These are phyloP conservation scores for Cafeteria roenbergensis DNA, from an alignment of 108 stramenopile species.

Conservation along the genomic window DNA sequence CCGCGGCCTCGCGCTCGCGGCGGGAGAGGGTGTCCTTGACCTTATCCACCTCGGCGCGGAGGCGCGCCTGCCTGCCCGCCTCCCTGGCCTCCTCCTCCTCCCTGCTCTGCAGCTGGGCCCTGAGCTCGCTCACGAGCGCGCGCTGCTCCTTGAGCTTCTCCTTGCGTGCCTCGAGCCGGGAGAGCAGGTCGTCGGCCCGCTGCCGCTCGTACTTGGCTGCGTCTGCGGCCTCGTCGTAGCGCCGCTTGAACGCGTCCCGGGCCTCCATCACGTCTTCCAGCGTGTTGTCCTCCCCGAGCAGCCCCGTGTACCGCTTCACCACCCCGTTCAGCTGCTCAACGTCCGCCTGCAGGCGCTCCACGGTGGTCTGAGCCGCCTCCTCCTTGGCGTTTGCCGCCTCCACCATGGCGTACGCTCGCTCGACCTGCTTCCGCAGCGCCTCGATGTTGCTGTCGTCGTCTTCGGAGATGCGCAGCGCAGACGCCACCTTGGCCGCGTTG, in stretches of 20 bases:
- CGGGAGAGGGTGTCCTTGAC: too few relatives aligned
- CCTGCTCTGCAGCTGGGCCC: slow-evolving; percentile 10
- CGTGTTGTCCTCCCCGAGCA: slow-evolving; percentile 51
- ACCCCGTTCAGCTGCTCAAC: slow-evolving; percentile 46
- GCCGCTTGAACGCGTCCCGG: slow-evolving; percentile 32
- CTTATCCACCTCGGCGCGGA: slow-evolving; percentile 1
- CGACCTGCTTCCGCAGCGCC: slow-evolving; percentile 50
- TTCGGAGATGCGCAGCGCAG: slow-evolving; percentile 47
- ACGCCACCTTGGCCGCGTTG: slow-evolving; percentile 54
- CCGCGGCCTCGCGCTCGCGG: too few relatives aligned
- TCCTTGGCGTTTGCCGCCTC: slow-evolving; percentile 55
- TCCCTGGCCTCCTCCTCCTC: slow-evolving; percentile 3
- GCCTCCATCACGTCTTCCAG: slow-evolving; percentile 37
- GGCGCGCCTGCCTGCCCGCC: slow-evolving; percentile 2
- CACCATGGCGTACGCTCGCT: slow-evolving; percentile 56
- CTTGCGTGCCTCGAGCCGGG: not conserved
- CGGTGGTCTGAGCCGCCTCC: slow-evolving; percentile 45
- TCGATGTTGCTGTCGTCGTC: slow-evolving; percentile 51
- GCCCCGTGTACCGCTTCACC: slow-evolving; percentile 54
- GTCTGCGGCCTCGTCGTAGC: slow-evolving; percentile 25
- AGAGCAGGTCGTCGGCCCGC: slow-evolving; percentile 6
- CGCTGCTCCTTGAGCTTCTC: not conserved
- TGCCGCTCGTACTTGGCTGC: slow-evolving; percentile 3
- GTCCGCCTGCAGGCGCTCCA: slow-evolving; percentile 48
- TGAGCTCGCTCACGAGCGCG: slow-evolving; percentile 16